phyloP scores from a whole-genome alignment of 768 basidiomycete species.

The Podaxis pistillaris region DNA sequence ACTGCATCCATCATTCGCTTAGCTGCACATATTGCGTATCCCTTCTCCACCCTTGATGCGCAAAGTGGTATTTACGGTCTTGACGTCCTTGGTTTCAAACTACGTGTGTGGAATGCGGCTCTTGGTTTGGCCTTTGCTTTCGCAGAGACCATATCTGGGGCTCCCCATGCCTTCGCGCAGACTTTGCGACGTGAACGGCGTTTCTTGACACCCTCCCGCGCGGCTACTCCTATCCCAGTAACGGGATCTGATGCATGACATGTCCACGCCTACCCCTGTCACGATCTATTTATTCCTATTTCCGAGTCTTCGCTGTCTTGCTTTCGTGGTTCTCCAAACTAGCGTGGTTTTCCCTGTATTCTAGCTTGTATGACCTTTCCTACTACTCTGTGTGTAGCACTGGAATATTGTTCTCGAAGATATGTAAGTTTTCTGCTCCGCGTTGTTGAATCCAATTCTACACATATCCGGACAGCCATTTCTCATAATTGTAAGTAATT shows the following conservation, averaged over 20 bases:
- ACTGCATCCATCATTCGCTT: conserved; percentile 64
- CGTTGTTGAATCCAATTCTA: not conserved
- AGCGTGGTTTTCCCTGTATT: conserved; percentile 13
- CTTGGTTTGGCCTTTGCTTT: conserved; percentile 65
- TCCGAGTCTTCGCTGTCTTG: conserved; percentile 17
- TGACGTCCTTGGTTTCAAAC: conserved; percentile 54
- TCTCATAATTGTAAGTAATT: conserved; percentile 45
- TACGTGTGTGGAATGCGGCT: conserved; percentile 55
- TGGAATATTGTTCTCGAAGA: not conserved
- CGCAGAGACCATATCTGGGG: conserved; percentile 57
- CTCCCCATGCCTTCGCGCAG: conserved; percentile 38
- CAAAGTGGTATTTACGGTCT: conserved; percentile 32
- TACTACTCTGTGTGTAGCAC: conserved; percentile 1
- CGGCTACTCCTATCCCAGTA: not conserved
- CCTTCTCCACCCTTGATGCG: conserved; percentile 34
- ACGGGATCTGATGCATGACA: not conserved
- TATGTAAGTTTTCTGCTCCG: conserved; percentile 1
- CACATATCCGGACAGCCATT: conserved; percentile 34
- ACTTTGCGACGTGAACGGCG: conserved; percentile 27
- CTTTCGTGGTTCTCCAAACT: conserved; percentile 9
- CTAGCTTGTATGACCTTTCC: conserved; percentile 6
- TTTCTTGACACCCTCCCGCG: conserved; percentile 4
- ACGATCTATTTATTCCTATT: conserved; percentile 9
- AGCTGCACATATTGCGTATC: conserved; percentile 59
- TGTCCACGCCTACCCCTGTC: not conserved